phyloP scores from a whole-genome alignment of 192 early-diverging fungal genomes.

The Chytriomyces hyalinus region DNA sequence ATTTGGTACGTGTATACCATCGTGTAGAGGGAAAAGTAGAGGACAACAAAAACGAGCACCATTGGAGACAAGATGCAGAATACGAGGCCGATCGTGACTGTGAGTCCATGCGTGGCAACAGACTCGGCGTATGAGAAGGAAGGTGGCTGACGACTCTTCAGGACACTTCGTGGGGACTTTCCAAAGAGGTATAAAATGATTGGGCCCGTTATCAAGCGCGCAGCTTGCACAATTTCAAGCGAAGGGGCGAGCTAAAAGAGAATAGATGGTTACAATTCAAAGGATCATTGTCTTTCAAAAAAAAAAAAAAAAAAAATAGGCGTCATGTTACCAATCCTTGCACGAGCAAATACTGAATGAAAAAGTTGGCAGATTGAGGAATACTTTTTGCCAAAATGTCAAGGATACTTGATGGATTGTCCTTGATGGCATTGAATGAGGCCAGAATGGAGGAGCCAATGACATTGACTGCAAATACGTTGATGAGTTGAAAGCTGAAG shows the following conservation, averaged over 20 bases:
- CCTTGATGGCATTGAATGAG: conserved; percentile 56
- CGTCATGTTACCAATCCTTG: conserved; percentile 53
- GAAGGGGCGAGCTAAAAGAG: conserved; percentile 57
- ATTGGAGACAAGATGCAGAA: conserved; percentile 82
- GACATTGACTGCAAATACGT: conserved; percentile 80
- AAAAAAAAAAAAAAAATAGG: too few relatives aligned
- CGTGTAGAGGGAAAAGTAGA: conserved; percentile 76
- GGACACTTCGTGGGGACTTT: conserved; percentile 73
- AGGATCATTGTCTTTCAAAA: too few relatives aligned
- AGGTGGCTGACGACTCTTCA: conserved; percentile 52
- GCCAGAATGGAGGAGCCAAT: conserved; percentile 68
- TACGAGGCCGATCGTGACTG: conserved; percentile 65
- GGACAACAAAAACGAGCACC: conserved; percentile 72
- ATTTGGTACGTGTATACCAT: conserved; percentile 84
- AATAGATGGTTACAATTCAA: not conserved
- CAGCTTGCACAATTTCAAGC: conserved; percentile 72
- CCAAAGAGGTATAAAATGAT: conserved; percentile 59
- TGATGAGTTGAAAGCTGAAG: conserved; percentile 69
- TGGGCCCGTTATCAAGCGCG: conserved; percentile 66
- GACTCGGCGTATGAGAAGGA: conserved; percentile 35
- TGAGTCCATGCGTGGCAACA: conserved; percentile 45
- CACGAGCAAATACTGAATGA: conserved; percentile 84
- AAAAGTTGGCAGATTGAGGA: conserved; percentile 79
- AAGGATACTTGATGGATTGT: conserved; percentile 58
- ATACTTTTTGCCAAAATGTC: conserved; percentile 61